Base-by-base conservation (phyloP, 2,329 filamentous ascomycete species). In the Piedraia hortae region DNA sequence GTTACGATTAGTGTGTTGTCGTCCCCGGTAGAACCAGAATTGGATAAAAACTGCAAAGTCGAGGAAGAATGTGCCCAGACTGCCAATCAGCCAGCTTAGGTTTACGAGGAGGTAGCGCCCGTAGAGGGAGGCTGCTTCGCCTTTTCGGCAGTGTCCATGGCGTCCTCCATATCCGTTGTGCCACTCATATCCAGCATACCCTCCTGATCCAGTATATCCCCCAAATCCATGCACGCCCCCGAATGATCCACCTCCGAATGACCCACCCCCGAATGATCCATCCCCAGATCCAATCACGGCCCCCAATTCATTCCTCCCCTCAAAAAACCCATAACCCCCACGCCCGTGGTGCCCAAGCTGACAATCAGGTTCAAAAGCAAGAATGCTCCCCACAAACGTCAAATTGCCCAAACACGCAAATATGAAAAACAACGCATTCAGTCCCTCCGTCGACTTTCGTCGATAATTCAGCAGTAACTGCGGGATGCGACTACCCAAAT, bases 321-420 rank as follows among this genome's bases (percentile, higher is more conserved):
- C n/a, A n/a, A n/a, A n/a, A n/a, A n/a, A n/a, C n/a, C n/a, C n/a
- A n/a, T n/a, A n/a, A n/a, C n/a, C n/a, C n/a, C n/a, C n/a, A 12
- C 19, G 13, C 2, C 41, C 38, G 18, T 37, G 40, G 8, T 28
- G 31, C 20, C 37, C 34, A 18, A 37, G 28, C 17, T 41, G 41
- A 33, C 75, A 89, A 14, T 59, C 51, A 0, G 80, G 75, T 27
- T 80, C 74, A 38, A 78, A 93, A 1, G 78, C 80, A 31, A 93
- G 58, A 34, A 97, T 93, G 16, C 70, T 80, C 16, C 90, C 51
- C 10, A 91, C 80, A 38, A 88, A 93, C 0, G 80, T 91, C 31
- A 90, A 45, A 43, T 97, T 97, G 2, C 85, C 85, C 4, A 93
- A 62, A 41, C 82, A 93, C 4, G 85, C 85, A 42, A 97, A 93